Evolutionary conservation across 805 yeast genomes (phyloP).

Genomic region (Candida sakaeoensis): DNA sequence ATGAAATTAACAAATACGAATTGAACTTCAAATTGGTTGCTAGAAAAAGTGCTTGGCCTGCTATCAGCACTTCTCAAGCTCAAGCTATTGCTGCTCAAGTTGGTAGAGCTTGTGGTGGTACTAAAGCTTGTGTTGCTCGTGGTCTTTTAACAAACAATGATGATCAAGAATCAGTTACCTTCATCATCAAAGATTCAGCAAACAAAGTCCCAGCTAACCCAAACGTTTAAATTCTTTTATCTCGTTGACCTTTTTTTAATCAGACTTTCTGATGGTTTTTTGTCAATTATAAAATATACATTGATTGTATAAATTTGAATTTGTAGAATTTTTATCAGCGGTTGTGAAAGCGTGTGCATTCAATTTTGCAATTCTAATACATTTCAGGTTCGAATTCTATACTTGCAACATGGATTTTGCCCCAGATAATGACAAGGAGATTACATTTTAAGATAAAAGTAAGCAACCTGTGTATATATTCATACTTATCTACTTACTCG

Average conservation of each 20-base stretch:
- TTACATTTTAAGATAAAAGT: too few species aligned
- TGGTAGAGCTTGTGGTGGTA: constrained; percentile 1
- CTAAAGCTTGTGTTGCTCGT: constrained; percentile 1
- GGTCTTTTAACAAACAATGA: background rate
- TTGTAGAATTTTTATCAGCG: too few species aligned
- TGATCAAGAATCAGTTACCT: background rate
- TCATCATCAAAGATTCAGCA: background rate
- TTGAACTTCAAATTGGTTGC: constrained; percentile 1
- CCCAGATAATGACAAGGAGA: too few species aligned
- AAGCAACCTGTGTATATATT: background rate
- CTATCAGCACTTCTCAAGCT: background rate
- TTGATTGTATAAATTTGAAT: background rate
- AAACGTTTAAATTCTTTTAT: background rate
- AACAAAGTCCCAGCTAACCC: constrained; percentile 3
- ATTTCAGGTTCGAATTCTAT: too few species aligned
- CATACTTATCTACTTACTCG: background rate
- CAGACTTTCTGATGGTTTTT: background rate
- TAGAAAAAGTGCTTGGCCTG: background rate
- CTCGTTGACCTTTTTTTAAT: background rate
- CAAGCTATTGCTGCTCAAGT: background rate
- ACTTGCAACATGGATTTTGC: too few species aligned
- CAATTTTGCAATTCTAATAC: too few species aligned
- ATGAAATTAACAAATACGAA: background rate
- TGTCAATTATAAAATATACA: background rate
- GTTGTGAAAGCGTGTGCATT: too few species aligned